Percentiles rank a stretch among this genome's conserved stretches.
Conservation (phyloP, 2,329 filamentous ascomycete species). For the Pseudogymnoascus sp. region DNA sequence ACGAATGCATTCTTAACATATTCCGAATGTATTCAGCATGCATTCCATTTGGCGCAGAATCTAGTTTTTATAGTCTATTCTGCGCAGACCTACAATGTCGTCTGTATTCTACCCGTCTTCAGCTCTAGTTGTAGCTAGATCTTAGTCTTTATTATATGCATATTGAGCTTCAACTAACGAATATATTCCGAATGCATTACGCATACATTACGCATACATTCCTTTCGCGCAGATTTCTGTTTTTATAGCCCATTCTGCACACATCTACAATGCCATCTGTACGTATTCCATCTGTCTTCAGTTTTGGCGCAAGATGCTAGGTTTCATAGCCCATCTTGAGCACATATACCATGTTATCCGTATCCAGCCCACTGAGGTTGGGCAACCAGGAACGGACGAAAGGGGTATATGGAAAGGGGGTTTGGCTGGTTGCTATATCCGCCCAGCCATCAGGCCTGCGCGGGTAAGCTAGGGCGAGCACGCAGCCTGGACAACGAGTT, state of each 20-base stretch:
- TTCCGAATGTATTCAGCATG: too few species aligned
- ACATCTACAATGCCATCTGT: neutral
- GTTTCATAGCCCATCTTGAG: neutral
- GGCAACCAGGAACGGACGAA: neutral
- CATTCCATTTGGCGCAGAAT: too few species aligned
- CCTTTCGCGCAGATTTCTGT: neutral
- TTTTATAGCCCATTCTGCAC: neutral
- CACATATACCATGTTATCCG: neutral
- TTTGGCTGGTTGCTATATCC: neutral
- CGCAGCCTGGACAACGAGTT: neutral
- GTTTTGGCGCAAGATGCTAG: neutral
- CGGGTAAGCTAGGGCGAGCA: neutral
- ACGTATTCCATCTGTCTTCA: neutral
- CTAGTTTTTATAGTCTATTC: neutral
- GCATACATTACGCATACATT: neutral
- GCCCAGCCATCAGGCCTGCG: neutral
- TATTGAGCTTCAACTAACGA: neutral
- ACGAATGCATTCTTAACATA: too few species aligned
- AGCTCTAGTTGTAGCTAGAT: neutral
- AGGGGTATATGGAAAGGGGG: neutral
- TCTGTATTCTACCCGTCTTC: neutral
- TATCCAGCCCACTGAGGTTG: neutral
- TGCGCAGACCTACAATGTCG: neutral
- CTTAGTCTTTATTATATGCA: neutral
- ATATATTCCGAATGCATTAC: neutral